Percentiles rank a stretch among this genome's conserved stretches.
phyloP scores from a whole-genome alignment of 768 basidiomycete species.

The Chalciporus pseudorubinellus region DNA sequence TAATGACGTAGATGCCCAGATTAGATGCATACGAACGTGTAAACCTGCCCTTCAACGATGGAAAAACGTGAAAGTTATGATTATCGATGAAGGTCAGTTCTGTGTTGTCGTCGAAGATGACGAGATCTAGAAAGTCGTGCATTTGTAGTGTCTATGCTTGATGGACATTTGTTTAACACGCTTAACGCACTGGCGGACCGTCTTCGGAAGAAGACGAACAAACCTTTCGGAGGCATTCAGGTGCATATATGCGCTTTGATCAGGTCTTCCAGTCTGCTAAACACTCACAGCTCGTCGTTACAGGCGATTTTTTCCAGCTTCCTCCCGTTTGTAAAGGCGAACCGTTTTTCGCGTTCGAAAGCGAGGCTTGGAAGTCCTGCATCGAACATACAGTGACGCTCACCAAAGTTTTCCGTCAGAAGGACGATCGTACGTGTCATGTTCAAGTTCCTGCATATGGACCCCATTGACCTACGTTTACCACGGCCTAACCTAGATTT shows the following conservation, averaged over 20 bases:
- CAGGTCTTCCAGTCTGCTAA: neutral
- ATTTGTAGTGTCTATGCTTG: constrained; percentile 64
- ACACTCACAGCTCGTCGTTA: constrained; percentile 42
- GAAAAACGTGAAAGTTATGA: constrained; percentile 54
- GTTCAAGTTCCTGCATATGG: neutral
- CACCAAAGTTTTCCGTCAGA: constrained; percentile 74
- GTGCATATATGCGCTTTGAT: constrained; percentile 24
- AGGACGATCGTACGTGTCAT: constrained; percentile 53
- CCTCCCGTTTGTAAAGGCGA: constrained; percentile 48
- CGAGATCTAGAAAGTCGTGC: neutral
- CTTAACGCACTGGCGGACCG: constrained; percentile 50
- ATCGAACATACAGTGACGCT: constrained; percentile 61
- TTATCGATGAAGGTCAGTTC: constrained; percentile 61
- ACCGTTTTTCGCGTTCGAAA: constrained; percentile 67
- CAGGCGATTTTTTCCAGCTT: constrained; percentile 60
- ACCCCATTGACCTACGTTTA: neutral
- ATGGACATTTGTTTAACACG: constrained; percentile 59
- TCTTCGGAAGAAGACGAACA: constrained; percentile 46
- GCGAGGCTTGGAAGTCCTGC: constrained; percentile 42
- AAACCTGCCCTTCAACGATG: constrained; percentile 56
- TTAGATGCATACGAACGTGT: constrained; percentile 49
- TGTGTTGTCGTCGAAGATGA: neutral
- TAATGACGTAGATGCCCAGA: constrained; percentile 44
- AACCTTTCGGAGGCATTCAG: constrained; percentile 69
- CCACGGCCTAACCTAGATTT: constrained; percentile 44